phyloP scores from a whole-genome alignment of 2,329 filamentous ascomycete genomes.

The Plenodomus lindquistii region DNA sequence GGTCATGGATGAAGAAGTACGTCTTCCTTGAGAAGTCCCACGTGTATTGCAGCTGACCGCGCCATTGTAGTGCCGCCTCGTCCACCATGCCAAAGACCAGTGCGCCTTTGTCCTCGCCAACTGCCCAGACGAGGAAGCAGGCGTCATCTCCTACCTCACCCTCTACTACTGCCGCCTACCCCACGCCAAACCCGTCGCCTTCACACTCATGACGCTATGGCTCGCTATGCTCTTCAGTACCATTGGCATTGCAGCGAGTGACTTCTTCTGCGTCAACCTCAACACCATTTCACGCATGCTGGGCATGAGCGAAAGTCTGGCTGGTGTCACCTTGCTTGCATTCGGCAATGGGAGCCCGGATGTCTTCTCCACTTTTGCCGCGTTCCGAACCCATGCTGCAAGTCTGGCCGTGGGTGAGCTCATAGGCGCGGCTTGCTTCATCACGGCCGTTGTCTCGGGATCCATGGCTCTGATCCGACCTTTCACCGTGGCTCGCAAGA shows the following conservation, averaged over 20 bases:
- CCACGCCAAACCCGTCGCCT: constrained; percentile 73
- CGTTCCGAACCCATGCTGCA: constrained; percentile 96
- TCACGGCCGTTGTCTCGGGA: constrained; percentile 92
- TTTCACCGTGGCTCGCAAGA: constrained; percentile 86
- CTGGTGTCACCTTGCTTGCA: constrained; percentile 93
- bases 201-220: constrained; percentile 78
- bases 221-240: constrained; percentile 90
- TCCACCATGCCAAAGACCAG: constrained; percentile 76
- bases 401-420: constrained; percentile 94
- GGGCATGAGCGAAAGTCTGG: constrained; percentile 93
- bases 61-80: constrained; percentile 73
- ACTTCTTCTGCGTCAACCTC: constrained; percentile 97
- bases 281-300: constrained; percentile 88
- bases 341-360: constrained; percentile 98
- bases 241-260: constrained; percentile 95
- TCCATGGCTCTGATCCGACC: constrained; percentile 97
- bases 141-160: constrained; percentile 82
- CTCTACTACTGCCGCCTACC: constrained; percentile 86
- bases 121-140: constrained; percentile 87
- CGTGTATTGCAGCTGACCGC: neutral
- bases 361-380: constrained; percentile 97
- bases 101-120: constrained; percentile 83
- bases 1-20: constrained; percentile 43
- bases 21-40: neutral
- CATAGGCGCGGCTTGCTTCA: constrained; percentile 93